phyloP scores from a whole-genome alignment of 352 stramenopile genomes.

The Hyaloperonospora brassicae region DNA sequence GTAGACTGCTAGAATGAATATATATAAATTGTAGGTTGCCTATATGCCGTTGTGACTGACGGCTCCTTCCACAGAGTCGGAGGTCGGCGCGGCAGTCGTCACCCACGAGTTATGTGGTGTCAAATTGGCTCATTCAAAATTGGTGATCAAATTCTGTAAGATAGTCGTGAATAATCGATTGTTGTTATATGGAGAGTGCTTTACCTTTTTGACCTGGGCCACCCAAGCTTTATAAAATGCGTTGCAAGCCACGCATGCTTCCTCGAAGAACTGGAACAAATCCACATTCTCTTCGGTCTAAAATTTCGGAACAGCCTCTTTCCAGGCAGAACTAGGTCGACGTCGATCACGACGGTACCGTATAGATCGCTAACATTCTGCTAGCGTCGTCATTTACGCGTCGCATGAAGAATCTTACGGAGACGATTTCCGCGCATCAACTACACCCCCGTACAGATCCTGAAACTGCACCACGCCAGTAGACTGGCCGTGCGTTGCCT shows the following conservation, averaged over 20 bases:
- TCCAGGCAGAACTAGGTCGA: background rate
- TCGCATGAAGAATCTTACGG: too few species aligned
- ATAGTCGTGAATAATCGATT: constrained; percentile 3
- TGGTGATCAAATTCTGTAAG: background rate
- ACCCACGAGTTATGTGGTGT: background rate
- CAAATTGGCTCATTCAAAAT: background rate
- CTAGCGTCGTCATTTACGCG: background rate
- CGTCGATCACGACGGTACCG: background rate
- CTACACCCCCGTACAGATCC: too few species aligned
- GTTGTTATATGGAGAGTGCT: background rate
- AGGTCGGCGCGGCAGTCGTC: too few species aligned
- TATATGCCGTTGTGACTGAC: too few species aligned
- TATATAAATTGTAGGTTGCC: too few species aligned
- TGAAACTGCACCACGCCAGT: too few species aligned
- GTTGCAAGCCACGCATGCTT: too few species aligned
- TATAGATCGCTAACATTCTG: background rate
- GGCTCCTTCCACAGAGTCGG: too few species aligned
- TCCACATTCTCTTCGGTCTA: background rate
- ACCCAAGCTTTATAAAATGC: too few species aligned
- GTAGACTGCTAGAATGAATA: too few species aligned
- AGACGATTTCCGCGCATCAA: too few species aligned
- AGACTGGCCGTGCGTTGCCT: too few species aligned
- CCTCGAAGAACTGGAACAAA: background rate
- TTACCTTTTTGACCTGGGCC: background rate
- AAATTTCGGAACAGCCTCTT: background rate